Conservation (phyloP, 768 basidiomycete genomes). For the Psilocybe subaeruginosa region DNA sequence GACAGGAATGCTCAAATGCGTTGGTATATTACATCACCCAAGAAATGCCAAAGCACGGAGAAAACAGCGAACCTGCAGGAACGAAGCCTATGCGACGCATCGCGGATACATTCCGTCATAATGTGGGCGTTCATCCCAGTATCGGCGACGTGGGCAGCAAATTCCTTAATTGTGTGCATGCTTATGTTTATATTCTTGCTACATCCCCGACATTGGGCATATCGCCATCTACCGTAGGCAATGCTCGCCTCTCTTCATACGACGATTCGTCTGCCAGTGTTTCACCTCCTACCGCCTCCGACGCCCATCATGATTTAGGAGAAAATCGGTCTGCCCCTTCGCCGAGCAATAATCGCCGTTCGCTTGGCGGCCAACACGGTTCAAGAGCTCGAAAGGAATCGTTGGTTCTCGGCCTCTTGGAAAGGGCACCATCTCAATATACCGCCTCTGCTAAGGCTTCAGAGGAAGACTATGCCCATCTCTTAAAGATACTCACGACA, state of each 20-base stretch:
- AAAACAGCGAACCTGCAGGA: slow-evolving; percentile 48
- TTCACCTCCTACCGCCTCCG: slow-evolving; percentile 6
- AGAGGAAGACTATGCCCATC: slow-evolving; percentile 73
- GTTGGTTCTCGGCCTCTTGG: slow-evolving; percentile 53
- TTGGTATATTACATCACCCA: slow-evolving; percentile 76
- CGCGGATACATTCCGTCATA: slow-evolving; percentile 54
- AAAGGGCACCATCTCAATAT: slow-evolving; percentile 45
- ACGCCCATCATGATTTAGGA: slow-evolving; percentile 14
- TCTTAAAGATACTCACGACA: slow-evolving; percentile 66
- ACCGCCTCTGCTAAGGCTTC: slow-evolving; percentile 56
- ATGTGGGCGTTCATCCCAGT: slow-evolving; percentile 51
- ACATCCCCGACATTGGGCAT: slow-evolving; percentile 68
- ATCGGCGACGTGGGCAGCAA: slow-evolving; percentile 64
- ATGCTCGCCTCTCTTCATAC: slow-evolving; percentile 33
- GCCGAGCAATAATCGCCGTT: slow-evolving; percentile 28
- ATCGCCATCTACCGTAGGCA: slow-evolving; percentile 40
- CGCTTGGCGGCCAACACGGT: slow-evolving; percentile 43
- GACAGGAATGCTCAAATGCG: slow-evolving; percentile 75
- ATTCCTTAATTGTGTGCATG: slow-evolving; percentile 80
- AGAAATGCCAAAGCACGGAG: slow-evolving; percentile 72
- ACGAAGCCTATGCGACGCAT: slow-evolving; percentile 47
- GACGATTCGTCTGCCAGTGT: slow-evolving; percentile 26
- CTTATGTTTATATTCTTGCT: slow-evolving; percentile 79
- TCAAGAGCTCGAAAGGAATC: slow-evolving; percentile 63
- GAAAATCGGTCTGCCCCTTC: slow-evolving; percentile 13